Percentiles rank a stretch among this genome's conserved stretches.
Evolutionary conservation across 768 basidiomycete species (phyloP).

Genomic region (button mushroom (Agaricus bisporus)): DNA sequence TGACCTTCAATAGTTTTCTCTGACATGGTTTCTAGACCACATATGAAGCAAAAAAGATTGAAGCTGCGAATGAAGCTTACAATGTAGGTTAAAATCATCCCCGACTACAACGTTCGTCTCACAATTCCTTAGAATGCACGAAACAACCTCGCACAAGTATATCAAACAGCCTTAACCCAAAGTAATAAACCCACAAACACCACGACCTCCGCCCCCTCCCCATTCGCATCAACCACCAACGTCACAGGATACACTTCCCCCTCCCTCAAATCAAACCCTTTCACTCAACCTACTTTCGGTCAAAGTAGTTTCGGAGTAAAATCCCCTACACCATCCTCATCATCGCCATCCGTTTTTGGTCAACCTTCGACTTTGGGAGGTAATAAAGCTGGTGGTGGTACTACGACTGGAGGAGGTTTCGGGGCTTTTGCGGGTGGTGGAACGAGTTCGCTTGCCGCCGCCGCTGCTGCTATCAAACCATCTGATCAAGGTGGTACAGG

Average conservation of each 20-base stretch:
- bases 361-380: constrained; percentile 20
- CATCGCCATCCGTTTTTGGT: constrained; percentile 34
- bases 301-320: constrained; percentile 12
- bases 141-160: constrained; percentile 41
- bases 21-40: constrained; percentile 29
- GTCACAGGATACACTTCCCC: constrained; percentile 9
- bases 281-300: constrained; percentile 20
- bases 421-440: constrained; percentile 30
- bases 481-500: constrained; percentile 11
- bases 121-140: constrained; percentile 34
- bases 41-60: constrained; percentile 53
- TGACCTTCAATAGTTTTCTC: neutral
- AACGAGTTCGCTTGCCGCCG: constrained; percentile 26
- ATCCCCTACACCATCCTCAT: constrained; percentile 4
- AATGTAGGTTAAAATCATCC: constrained; percentile 21
- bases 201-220: constrained; percentile 5
- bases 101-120: neutral
- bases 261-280: constrained; percentile 14
- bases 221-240: neutral
- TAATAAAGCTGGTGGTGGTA: too few relatives aligned
- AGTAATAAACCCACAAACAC: constrained; percentile 3
- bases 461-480: constrained; percentile 8
- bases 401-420: constrained; percentile 40
- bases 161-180: constrained; percentile 26
- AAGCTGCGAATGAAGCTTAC: constrained; percentile 44